Base-by-base conservation (phyloP, 2,329 filamentous ascomycete species). In the Macrophomina tecta region DNA sequence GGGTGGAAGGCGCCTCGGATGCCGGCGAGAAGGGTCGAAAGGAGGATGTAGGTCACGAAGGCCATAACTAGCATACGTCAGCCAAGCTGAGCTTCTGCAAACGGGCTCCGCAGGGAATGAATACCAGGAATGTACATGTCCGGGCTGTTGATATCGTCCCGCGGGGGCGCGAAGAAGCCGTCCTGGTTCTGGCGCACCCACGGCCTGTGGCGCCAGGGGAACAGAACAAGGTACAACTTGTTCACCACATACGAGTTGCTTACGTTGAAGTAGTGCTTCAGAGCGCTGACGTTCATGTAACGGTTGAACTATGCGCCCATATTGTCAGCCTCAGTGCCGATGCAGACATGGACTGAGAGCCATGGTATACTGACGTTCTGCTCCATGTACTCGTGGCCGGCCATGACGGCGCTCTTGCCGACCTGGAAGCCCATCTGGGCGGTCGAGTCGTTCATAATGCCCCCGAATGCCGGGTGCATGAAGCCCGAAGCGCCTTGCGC, bases 201-300 rank as follows among this genome's bases (percentile, higher is more conserved):
- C 5, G 94, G 94, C 82, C 94, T 94, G 81, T 99, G 96, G 73
- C 94, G 87, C 94, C 95, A 99, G 64, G 95, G 95, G 80, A 98
- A 97, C 69, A 99, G 89, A 68, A 99, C 94, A 68, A 99, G 88
- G 76, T 91, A 89, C 68, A 99, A 86, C 82, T 99, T 99, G 82
- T 90, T 93, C 76, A 96, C 85, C 76, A 99, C 95, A 81, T 99
- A 99, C 68, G 88, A 91, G 84, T 99, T 99, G 72, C 94, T 96
- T 70, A 99, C 95, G 82, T 98, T 97, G 84, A 99, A 99, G 86
- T 98, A 99, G 82, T 97, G 95, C 81, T 99, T 99, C 52, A 99
- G 86, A 18, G 93, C 92, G 14, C 91, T 90, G 73, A 98, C 91
- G 75, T 94, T 97, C 80, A 99, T 90, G 81, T 94, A 97, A 79